A percentile compares a stretch with the other conserved stretches of the same genome.
Conservation (phyloP, 371 early-diverging fungal species). For the Zopfochytrium polystomum region DNA sequence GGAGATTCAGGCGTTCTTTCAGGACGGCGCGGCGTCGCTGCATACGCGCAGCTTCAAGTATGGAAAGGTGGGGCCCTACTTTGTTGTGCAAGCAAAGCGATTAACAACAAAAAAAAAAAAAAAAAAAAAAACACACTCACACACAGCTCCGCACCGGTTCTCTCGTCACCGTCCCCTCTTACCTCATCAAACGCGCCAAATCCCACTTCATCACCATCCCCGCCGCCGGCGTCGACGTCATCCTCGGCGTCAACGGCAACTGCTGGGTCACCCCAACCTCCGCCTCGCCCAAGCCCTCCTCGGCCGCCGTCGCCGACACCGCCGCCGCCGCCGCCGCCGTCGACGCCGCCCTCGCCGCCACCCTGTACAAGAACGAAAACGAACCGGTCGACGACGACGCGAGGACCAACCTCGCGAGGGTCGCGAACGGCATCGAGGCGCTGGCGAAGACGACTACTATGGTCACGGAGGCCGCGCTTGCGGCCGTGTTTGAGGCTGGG, state of each 20-base stretch:
- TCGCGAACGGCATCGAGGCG: slow-evolving; percentile 77
- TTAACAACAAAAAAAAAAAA: too few relatives aligned
- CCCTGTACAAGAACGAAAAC: slow-evolving; percentile 75
- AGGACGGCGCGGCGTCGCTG: slow-evolving; percentile 84
- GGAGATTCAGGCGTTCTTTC: slow-evolving; percentile 91
- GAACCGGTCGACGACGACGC: slow-evolving; percentile 53
- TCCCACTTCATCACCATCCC: slow-evolving; percentile 89
- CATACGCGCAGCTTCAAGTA: slow-evolving; percentile 97
- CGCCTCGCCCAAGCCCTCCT: slow-evolving; percentile 38
- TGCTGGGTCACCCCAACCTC: slow-evolving; percentile 90
- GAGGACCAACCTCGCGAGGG: slow-evolving; percentile 80
- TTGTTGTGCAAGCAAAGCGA: not conserved
- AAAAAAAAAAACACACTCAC: too few relatives aligned
- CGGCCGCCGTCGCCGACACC: slow-evolving; percentile 52
- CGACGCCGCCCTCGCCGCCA: slow-evolving; percentile 44
- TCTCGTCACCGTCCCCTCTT: slow-evolving; percentile 79
- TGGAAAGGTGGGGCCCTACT: slow-evolving; percentile 68
- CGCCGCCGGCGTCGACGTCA: slow-evolving; percentile 82
- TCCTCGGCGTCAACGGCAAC: slow-evolving; percentile 96
- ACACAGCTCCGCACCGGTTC: slow-evolving; percentile 88
- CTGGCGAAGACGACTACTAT: slow-evolving; percentile 70
- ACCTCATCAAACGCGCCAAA: slow-evolving; percentile 83
- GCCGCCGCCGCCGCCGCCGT: slow-evolving; percentile 43
- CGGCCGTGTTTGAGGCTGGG: slow-evolving; percentile 87
- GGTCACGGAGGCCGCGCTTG: slow-evolving; percentile 82